Conservation (phyloP, 2,329 filamentous ascomycete genomes). For the Hymenoscyphus fructigenus region DNA sequence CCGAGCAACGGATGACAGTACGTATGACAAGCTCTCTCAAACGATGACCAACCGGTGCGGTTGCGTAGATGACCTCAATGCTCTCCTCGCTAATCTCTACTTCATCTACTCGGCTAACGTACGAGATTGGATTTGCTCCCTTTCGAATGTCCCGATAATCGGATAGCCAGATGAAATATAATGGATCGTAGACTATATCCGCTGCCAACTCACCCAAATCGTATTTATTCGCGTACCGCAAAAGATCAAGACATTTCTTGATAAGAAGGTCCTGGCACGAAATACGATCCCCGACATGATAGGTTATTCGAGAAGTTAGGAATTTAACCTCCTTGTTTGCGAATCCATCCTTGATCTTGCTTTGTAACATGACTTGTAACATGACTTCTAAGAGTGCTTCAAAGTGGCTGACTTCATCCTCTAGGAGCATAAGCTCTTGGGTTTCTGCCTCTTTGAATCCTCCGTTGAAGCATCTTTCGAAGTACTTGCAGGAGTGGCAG, state of each 20-base stretch:
- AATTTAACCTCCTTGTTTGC: background rate
- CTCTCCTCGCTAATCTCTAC: background rate
- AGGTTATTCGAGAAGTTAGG: background rate
- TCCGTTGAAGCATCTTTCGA: conserved; percentile 21
- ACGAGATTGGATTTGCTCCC: background rate
- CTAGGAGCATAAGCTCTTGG: conserved; percentile 15
- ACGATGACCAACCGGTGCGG: conserved; percentile 6
- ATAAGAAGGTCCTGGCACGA: background rate
- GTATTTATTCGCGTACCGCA: conserved; percentile 14
- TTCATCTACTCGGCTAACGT: background rate
- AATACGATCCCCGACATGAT: background rate
- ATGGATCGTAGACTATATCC: conserved; percentile 8
- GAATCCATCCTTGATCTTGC: background rate
- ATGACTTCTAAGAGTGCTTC: conserved; percentile 18
- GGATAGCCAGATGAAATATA: conserved; percentile 1
- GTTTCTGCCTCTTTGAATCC: conserved; percentile 14
- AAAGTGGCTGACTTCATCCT: conserved; percentile 16
- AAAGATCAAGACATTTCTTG: conserved; percentile 12
- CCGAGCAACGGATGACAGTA: conserved; percentile 6
- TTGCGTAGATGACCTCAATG: conserved; percentile 16
- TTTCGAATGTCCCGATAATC: background rate
- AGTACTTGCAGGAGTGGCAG: conserved; percentile 19
- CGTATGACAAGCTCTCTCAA: conserved; percentile 12
- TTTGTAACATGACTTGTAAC: conserved; percentile 14
- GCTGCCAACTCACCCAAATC: conserved; percentile 1